These are phyloP conservation scores for Drechslerella coelobrocha DNA, from an alignment of 2,329 filamentous ascomycete genomes.

Conservation along the genomic window DNA sequence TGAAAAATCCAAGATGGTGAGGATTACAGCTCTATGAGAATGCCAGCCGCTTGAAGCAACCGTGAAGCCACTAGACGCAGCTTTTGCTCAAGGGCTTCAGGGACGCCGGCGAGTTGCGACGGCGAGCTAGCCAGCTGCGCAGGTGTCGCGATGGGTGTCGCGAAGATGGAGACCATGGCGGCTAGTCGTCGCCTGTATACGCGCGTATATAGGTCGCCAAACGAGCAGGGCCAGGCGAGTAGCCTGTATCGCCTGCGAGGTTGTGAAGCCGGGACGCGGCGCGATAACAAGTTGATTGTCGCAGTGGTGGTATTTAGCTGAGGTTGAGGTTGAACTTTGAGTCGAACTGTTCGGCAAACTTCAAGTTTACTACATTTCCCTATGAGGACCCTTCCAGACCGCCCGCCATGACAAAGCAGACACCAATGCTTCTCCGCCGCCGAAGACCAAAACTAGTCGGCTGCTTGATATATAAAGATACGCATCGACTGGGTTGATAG, in stretches of 20 bases:
- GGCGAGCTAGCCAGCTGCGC: slow-evolving; percentile 69
- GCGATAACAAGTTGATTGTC: too few species aligned
- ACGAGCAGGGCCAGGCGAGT: not conserved
- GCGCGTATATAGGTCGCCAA: too few species aligned
- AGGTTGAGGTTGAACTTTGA: too few species aligned
- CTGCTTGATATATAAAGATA: not conserved
- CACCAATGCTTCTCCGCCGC: not conserved
- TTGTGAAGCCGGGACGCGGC: too few species aligned
- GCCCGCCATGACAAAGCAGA: slow-evolving; percentile 38
- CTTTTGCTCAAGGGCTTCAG: slow-evolving; percentile 73
- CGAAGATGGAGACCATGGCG: slow-evolving; percentile 61
- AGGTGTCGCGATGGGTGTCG: slow-evolving; percentile 75
- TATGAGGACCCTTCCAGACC: too few species aligned
- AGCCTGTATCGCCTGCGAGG: too few species aligned
- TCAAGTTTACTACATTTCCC: too few species aligned
- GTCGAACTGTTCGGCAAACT: too few species aligned
- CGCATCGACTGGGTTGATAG: not conserved
- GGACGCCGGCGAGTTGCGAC: slow-evolving; percentile 67
- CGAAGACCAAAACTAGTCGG: not conserved
- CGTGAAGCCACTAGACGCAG: slow-evolving; percentile 74
- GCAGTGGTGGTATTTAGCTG: too few species aligned
- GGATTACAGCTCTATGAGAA: slow-evolving; percentile 85
- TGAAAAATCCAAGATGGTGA: slow-evolving; percentile 58
- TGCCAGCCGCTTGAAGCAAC: slow-evolving; percentile 77
- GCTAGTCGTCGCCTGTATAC: not conserved